Conservation (phyloP, 768 basidiomycete genomes). For the Astraeus odoratus region DNA sequence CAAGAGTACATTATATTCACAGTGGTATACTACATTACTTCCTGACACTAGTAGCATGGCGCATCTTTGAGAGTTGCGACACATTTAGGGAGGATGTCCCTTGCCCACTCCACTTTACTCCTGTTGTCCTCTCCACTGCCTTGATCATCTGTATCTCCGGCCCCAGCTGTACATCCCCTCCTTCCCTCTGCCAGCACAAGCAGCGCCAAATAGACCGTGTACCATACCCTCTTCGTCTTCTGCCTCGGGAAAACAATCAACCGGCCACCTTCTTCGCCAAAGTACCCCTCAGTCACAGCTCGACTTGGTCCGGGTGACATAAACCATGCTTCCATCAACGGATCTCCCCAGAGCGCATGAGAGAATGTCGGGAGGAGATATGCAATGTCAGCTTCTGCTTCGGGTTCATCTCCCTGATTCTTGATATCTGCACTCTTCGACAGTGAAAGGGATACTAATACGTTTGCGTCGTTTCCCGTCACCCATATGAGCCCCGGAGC, state of each 20-base stretch:
- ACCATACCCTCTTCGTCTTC: conserved; percentile 73
- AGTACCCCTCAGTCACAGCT: conserved; percentile 59
- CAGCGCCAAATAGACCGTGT: conserved; percentile 57
- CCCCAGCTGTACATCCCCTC: conserved; percentile 5
- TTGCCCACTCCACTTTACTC: conserved; percentile 34
- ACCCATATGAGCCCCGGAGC: conserved; percentile 63
- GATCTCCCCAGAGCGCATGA: conserved; percentile 71
- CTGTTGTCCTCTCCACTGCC: background rate
- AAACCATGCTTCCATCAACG: conserved; percentile 64
- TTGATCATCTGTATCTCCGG: conserved; percentile 13
- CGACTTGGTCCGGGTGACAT: conserved; percentile 37
- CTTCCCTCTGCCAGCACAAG: conserved; percentile 43
- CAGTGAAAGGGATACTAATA: conserved; percentile 40
- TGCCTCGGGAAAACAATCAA: conserved; percentile 57
- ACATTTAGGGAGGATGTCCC: conserved; percentile 31
- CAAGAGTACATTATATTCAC: too few species aligned
- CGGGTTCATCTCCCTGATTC: conserved; percentile 6
- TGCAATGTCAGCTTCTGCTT: conserved; percentile 22
- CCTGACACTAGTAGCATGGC: conserved; percentile 20
- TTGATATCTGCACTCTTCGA: conserved; percentile 7
- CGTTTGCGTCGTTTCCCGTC: conserved; percentile 51
- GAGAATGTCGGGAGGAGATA: conserved; percentile 35
- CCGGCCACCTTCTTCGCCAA: conserved; percentile 32
- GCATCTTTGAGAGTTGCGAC: conserved; percentile 40
- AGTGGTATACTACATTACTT: conserved; percentile 2